These are phyloP conservation scores for Pichia manshurica DNA, from an alignment of 805 yeast genomes.

Conservation along the genomic window DNA sequence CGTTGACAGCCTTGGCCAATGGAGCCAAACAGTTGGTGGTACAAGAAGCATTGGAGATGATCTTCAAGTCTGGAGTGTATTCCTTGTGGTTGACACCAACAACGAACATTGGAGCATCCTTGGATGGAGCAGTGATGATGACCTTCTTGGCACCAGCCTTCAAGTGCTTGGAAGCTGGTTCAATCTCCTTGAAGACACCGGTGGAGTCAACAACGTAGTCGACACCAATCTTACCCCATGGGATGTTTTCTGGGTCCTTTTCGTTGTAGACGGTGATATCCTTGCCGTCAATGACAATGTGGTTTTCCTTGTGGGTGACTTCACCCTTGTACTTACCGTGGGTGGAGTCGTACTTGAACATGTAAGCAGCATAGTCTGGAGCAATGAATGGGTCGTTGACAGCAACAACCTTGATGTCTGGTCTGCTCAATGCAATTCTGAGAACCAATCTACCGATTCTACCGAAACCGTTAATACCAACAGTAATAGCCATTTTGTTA, in stretches of 20 bases:
- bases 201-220: slow-evolving; percentile 89
- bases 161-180: slow-evolving; percentile 78
- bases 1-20: slow-evolving; percentile 84
- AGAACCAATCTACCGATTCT: slow-evolving; percentile 88
- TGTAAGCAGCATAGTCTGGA: slow-evolving; percentile 87
- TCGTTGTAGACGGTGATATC: slow-evolving; percentile 67
- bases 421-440: slow-evolving; percentile 71
- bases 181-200: slow-evolving; percentile 84
- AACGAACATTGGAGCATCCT: slow-evolving; percentile 94
- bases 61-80: slow-evolving; percentile 68
- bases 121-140: slow-evolving; percentile 88
- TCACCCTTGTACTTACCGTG: slow-evolving; percentile 82
- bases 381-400: slow-evolving; percentile 89
- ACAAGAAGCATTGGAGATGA: slow-evolving; percentile 90
- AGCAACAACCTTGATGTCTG: slow-evolving; percentile 77
- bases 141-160: slow-evolving; percentile 94
- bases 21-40: slow-evolving; percentile 96
- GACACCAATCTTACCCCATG: slow-evolving; percentile 82
- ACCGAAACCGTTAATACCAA: slow-evolving; percentile 94
- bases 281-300: slow-evolving; percentile 64
- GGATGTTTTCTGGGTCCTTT: slow-evolving; percentile 79
- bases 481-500: slow-evolving; percentile 49
- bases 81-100: slow-evolving; percentile 82
- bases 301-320: slow-evolving; percentile 45
- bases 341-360: slow-evolving; percentile 94